Conservation (phyloP, 129 eudicot species). For the Arctium lappa region DNA sequence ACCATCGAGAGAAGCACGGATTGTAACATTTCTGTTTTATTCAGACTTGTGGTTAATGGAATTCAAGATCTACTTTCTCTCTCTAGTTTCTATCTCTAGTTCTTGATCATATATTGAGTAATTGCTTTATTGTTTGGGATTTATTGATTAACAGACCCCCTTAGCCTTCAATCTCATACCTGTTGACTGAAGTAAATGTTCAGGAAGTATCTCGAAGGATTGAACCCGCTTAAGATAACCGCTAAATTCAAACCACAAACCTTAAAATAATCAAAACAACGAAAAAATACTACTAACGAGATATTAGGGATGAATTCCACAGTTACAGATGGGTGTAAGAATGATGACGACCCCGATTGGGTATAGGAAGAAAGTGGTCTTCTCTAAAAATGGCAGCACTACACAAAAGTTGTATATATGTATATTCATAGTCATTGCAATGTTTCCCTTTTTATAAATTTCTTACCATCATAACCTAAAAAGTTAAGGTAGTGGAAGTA, state of each 20-base stretch:
- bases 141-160: not conserved
- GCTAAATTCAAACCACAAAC: slow-evolving; percentile 17
- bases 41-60: too few relatives aligned
- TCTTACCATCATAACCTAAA: slow-evolving; percentile 90
- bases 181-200: slow-evolving; percentile 79
- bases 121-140: too few relatives aligned
- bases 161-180: slow-evolving; percentile 26
- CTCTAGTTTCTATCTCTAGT: too few relatives aligned
- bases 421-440: not conserved
- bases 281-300: not conserved
- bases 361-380: slow-evolving; percentile 87
- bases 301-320: not conserved
- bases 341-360: slow-evolving; percentile 86
- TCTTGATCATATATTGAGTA: not conserved
- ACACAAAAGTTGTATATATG: slow-evolving; percentile 19
- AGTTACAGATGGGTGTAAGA: slow-evolving; percentile 86
- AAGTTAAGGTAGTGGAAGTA: slow-evolving; percentile 96
- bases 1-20: too few relatives aligned
- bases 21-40: too few relatives aligned
- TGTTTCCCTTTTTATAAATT: not conserved
- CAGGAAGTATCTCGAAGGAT: slow-evolving; percentile 93
- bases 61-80: too few relatives aligned
- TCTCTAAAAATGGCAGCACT: slow-evolving; percentile 97
- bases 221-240: slow-evolving; percentile 89
- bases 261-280: not conserved